Evolutionary conservation across 2,329 filamentous ascomycete genomes (phyloP).

Genomic region (Didymella keratinophila): DNA sequence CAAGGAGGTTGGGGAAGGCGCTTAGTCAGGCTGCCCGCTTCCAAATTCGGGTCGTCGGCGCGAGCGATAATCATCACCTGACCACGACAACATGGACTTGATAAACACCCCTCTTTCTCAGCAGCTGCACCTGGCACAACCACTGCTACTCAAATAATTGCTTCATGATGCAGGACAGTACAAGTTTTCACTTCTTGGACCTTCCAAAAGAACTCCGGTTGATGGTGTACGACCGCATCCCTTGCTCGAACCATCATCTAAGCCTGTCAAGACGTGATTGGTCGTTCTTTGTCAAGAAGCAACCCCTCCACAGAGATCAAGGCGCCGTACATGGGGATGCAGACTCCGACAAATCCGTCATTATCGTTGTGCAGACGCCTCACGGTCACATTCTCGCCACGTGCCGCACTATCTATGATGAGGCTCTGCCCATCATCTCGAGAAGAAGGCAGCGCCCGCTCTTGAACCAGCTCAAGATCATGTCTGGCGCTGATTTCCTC

Average conservation of each 20-base stretch:
- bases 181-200: conserved; percentile 13
- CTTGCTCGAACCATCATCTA: conserved; percentile 13
- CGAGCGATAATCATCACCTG: conserved; percentile 14
- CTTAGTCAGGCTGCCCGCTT: conserved; percentile 20
- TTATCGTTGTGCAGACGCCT: conserved; percentile 8
- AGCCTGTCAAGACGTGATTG: conserved; percentile 14
- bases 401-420: conserved; percentile 12
- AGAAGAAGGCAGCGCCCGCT: conserved; percentile 3
- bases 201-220: conserved; percentile 24
- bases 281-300: conserved; percentile 19
- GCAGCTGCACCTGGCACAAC: neutral
- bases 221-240: conserved; percentile 23
- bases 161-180: neutral
- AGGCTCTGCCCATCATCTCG: conserved; percentile 11
- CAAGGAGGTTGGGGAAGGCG: neutral
- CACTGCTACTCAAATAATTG: neutral
- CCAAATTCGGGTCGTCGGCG: conserved; percentile 12
- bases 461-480: conserved; percentile 4
- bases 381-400: conserved; percentile 10
- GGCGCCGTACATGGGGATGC: conserved; percentile 12
- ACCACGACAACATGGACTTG: conserved; percentile 6
- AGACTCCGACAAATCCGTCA: conserved; percentile 8
- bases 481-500: conserved; percentile 15
- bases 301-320: conserved; percentile 13
- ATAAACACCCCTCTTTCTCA: conserved; percentile 13